phyloP scores from a whole-genome alignment of 257 asterid genomes.

The Solanum pinnatisectum region DNA sequence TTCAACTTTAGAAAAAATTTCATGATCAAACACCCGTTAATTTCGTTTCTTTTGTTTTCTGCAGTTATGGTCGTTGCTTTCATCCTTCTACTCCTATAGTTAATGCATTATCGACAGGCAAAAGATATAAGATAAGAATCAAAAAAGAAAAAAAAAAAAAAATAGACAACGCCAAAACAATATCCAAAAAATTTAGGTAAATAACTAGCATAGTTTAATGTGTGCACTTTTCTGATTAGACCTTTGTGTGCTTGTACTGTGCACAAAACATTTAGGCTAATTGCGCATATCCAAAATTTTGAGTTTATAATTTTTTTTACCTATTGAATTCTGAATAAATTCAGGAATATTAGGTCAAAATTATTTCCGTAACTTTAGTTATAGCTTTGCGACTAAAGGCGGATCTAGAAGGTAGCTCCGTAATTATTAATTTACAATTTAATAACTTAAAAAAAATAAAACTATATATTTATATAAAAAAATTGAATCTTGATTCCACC shows the following conservation, averaged over 20 bases:
- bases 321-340: background rate
- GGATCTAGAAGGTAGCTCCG: background rate
- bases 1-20: no score
- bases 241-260: background rate
- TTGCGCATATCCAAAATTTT: accelerated
- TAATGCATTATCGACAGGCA: background rate
- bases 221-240: background rate
- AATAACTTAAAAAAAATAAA: background rate
- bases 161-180: background rate
- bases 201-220: background rate
- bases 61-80: background rate
- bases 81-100: background rate
- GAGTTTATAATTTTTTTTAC: background rate
- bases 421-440: background rate
- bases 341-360: background rate
- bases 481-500: background rate
- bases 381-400: background rate
- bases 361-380: background rate
- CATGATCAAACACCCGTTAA: no score
- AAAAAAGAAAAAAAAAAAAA: background rate
- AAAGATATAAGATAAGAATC: background rate
- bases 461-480: accelerated
- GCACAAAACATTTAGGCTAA: background rate
- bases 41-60: background rate
- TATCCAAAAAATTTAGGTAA: background rate